phyloP scores from a whole-genome alignment of 805 yeast genomes.

The Pichia californica region DNA sequence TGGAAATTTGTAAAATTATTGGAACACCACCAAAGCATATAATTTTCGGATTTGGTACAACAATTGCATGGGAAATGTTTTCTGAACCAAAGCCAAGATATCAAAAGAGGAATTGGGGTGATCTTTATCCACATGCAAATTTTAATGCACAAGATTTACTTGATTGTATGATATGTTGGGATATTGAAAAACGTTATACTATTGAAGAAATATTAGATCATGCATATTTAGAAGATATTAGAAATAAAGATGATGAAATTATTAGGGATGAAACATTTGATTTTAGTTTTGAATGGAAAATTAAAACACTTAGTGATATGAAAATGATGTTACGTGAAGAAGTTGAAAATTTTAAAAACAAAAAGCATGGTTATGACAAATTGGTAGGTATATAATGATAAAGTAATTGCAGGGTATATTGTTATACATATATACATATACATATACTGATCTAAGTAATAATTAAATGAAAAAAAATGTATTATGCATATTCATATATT shows the following conservation, averaged over 20 bases:
- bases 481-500: slow-evolving; percentile 23
- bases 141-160: slow-evolving; percentile 46
- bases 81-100: slow-evolving; percentile 38
- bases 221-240: slow-evolving; percentile 45
- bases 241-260: slow-evolving; percentile 54
- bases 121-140: slow-evolving; percentile 59
- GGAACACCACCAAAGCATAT: slow-evolving; percentile 61
- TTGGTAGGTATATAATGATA: background rate
- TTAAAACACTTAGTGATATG: slow-evolving; percentile 36
- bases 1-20: slow-evolving; percentile 57
- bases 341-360: slow-evolving; percentile 42
- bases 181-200: slow-evolving; percentile 43
- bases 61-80: slow-evolving; percentile 41
- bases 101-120: slow-evolving; percentile 40
- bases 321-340: slow-evolving; percentile 45
- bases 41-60: slow-evolving; percentile 37
- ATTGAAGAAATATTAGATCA: slow-evolving; percentile 56
- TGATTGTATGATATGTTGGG: slow-evolving; percentile 57
- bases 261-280: slow-evolving; percentile 46
- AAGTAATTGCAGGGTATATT: too few relatives aligned
- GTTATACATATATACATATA: background rate
- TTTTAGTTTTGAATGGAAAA: slow-evolving; percentile 55
- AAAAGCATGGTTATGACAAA: slow-evolving; percentile 12
- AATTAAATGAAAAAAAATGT: too few relatives aligned
- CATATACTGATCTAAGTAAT: background rate